These are phyloP conservation scores for Phytophthora fragariae DNA, from an alignment of 352 stramenopile species.

Conservation along the genomic window DNA sequence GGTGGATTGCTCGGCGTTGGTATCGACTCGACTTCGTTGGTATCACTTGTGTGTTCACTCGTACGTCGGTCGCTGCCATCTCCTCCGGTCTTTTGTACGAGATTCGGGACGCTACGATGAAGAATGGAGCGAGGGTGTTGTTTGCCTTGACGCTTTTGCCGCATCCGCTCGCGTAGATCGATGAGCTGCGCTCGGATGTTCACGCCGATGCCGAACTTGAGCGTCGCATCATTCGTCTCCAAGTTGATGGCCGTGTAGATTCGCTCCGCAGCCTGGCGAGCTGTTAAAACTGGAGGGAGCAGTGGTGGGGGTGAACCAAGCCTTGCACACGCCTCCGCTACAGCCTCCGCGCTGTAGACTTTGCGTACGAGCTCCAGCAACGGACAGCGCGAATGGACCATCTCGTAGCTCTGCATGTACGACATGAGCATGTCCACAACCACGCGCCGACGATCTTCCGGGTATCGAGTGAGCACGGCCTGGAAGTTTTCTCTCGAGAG, in stretches of 20 bases:
- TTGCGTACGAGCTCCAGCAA: constrained; percentile 39
- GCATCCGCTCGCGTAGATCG: constrained; percentile 30
- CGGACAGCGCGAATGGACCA: constrained; percentile 26
- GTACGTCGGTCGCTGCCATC: neutral
- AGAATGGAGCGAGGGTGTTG: neutral
- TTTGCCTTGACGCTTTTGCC: constrained; percentile 8
- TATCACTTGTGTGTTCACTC: neutral
- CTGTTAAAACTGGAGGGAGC: constrained; percentile 17
- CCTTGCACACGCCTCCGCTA: constrained; percentile 29
- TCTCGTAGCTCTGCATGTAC: constrained; percentile 45
- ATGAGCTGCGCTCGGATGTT: constrained; percentile 38
- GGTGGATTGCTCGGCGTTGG: neutral
- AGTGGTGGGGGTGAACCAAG: constrained; percentile 10
- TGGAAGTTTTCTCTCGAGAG: constrained; percentile 51
- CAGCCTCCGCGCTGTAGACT: constrained; percentile 32
- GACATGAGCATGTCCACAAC: constrained; percentile 41
- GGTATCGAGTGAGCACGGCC: constrained; percentile 43
- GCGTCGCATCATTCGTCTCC: constrained; percentile 30
- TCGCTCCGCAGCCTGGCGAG: constrained; percentile 29
- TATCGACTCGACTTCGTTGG: neutral
- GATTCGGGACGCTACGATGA: neutral
- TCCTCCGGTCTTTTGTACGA: neutral
- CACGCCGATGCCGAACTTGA: constrained; percentile 41
- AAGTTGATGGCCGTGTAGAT: constrained; percentile 42
- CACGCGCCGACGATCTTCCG: constrained; percentile 38